A percentile compares a stretch with the other conserved stretches of the same genome.
Evolutionary conservation across 352 stramenopile genomes (phyloP).

Genomic region (Globisporangium emineosum): DNA sequence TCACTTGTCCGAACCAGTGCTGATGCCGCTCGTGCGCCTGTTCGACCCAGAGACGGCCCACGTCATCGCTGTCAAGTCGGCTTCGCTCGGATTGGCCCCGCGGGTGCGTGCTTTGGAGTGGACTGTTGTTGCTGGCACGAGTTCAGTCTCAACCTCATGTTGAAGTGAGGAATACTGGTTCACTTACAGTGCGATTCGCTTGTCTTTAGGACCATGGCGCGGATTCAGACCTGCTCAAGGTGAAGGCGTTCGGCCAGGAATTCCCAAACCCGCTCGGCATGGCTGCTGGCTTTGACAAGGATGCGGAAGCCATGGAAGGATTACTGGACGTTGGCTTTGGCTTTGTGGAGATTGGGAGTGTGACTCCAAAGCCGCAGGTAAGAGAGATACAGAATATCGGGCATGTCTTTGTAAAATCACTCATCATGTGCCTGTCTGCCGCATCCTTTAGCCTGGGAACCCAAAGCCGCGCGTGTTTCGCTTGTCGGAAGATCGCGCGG

Average conservation of each 20-base stretch:
- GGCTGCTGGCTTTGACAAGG: conserved; percentile 98
- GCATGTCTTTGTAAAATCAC: not conserved
- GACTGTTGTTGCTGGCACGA: not conserved
- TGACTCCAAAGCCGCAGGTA: conserved; percentile 91
- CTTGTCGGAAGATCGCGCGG: conserved; percentile 90
- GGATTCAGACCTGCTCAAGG: conserved; percentile 52
- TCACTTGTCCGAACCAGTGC: conserved; percentile 62
- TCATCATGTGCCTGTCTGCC: not conserved
- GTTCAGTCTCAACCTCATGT: not conserved
- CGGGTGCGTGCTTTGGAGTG: conserved; percentile 26
- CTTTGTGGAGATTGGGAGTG: conserved; percentile 94
- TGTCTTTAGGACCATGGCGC: conserved; percentile 30
- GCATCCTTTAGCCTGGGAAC: conserved; percentile 72
- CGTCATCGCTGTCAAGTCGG: conserved; percentile 73
- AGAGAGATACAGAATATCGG: not conserved
- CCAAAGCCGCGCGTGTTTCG: conserved; percentile 95
- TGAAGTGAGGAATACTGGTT: conserved; percentile 2
- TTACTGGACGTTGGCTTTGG: conserved; percentile 94
- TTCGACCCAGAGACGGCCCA: conserved; percentile 88
- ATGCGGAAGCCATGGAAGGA: conserved; percentile 91
- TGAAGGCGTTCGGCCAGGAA: conserved; percentile 56
- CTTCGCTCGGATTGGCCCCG: conserved; percentile 71
- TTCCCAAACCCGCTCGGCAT: conserved; percentile 95
- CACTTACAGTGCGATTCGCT: not conserved
- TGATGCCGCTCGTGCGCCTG: conserved; percentile 76